phyloP scores from a whole-genome alignment of 148 eudicot genomes.

The Silene conica region DNA sequence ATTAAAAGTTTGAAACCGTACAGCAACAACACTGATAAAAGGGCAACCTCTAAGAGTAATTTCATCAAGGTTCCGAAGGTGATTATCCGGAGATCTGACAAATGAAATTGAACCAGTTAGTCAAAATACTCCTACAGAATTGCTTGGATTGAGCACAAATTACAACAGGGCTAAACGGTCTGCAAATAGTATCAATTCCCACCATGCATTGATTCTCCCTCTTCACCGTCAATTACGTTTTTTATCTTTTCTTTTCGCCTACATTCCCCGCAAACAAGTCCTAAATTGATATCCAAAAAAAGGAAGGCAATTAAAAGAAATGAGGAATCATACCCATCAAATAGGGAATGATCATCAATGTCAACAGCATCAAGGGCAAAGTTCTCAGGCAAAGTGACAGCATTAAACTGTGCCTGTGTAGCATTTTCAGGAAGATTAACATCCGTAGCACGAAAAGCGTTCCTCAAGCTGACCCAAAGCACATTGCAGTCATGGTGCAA shows the following conservation, averaged over 20 bases:
- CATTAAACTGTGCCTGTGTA: conserved; percentile 62
- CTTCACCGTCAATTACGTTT: too few relatives aligned
- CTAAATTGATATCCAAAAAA: neutral
- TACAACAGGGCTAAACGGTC: too few relatives aligned
- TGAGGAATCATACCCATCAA: conserved; percentile 32
- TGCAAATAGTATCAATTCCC: too few relatives aligned
- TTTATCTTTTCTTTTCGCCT: too few relatives aligned
- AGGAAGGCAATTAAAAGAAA: neutral
- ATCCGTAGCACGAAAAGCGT: conserved; percentile 43
- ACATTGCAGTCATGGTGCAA: conserved; percentile 69
- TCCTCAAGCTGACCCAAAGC: conserved; percentile 42
- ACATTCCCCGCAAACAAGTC: too few relatives aligned
- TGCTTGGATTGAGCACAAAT: neutral
- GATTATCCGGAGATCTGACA: conserved; percentile 54
- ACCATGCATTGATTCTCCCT: too few relatives aligned
- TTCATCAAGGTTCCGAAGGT: conserved; percentile 56
- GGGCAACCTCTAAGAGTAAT: conserved; percentile 53
- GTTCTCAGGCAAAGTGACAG: conserved; percentile 80
- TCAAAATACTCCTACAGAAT: neutral
- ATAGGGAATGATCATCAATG: conserved; percentile 28
- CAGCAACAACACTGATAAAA: neutral
- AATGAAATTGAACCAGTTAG: neutral
- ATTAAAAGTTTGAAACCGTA: neutral
- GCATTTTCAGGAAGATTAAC: conserved; percentile 82
- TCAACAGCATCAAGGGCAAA: conserved; percentile 64